Evolutionary conservation across 2,329 filamentous ascomycete species (phyloP).

Genomic region (Neobulgaria alba): DNA sequence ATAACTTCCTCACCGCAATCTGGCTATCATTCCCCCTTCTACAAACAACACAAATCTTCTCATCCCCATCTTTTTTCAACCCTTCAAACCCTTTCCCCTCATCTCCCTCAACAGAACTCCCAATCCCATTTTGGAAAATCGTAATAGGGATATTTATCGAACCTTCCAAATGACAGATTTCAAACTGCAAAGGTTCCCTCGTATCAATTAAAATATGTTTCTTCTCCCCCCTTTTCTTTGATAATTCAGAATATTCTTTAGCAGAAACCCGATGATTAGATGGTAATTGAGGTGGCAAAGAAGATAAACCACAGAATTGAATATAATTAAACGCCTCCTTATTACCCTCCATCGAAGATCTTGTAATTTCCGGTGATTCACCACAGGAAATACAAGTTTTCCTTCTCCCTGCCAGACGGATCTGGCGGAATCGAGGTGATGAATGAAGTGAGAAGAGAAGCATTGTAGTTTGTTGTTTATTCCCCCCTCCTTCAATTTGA

Average conservation of each 20-base stretch:
- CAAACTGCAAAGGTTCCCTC: constrained; percentile 75
- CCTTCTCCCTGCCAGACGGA: constrained; percentile 63
- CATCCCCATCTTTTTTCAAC: no score
- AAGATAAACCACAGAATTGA: constrained; percentile 67
- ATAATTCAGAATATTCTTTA: constrained; percentile 46
- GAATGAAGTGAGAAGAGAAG: constrained; percentile 46
- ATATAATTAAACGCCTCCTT: constrained; percentile 67
- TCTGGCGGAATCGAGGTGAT: constrained; percentile 55
- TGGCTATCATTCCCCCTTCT: constrained; percentile 74
- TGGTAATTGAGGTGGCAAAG: constrained; percentile 46
- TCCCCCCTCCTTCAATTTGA: constrained; percentile 11
- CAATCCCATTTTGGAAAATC: constrained; percentile 28
- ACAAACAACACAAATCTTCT: constrained; percentile 64
- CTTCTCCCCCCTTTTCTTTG: constrained; percentile 17
- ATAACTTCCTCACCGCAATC: constrained; percentile 55
- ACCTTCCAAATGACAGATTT: constrained; percentile 66
- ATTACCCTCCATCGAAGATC: constrained; percentile 48
- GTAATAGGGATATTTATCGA: constrained; percentile 70
- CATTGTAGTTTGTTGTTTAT: constrained; percentile 21
- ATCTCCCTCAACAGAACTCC: constrained; percentile 18
- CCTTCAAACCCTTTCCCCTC: no score
- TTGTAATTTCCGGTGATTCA: constrained; percentile 49
- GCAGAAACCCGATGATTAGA: constrained; percentile 61
- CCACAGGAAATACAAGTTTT: constrained; percentile 72
- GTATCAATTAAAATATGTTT: constrained; percentile 68